Conservation (phyloP, 352 stramenopile species). For the Phytopythium mirpurense region DNA sequence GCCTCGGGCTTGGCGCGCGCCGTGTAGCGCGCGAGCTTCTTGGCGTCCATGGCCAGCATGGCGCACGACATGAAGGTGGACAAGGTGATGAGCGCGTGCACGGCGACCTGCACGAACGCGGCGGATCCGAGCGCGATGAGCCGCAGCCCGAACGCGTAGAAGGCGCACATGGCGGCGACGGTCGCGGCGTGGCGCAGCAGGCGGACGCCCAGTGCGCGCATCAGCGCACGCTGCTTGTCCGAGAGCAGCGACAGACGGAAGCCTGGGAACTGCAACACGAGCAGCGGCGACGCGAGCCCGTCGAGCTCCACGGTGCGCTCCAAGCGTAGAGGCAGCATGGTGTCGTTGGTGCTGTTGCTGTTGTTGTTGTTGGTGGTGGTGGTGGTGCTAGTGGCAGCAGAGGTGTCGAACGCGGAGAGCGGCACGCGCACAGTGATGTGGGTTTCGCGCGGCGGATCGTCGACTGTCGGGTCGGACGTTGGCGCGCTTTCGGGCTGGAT, state of each 20-base stretch:
- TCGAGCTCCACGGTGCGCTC: constrained; percentile 15
- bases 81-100: constrained; percentile 41
- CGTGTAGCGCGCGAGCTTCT: constrained; percentile 1
- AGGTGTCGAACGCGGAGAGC: constrained; percentile 1
- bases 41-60: constrained; percentile 27
- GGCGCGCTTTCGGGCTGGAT: not conserved
- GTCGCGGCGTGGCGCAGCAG: constrained; percentile 21
- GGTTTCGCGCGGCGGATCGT: constrained; percentile 2
- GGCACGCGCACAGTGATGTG: constrained; percentile 2
- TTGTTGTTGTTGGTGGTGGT: not conserved
- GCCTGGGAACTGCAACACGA: constrained; percentile 64
- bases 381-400: not conserved
- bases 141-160: constrained; percentile 22
- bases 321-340: constrained; percentile 10
- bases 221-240: constrained; percentile 7
- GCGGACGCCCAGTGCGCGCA: constrained; percentile 14
- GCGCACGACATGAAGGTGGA: constrained; percentile 42
- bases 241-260: constrained; percentile 39
- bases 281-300: constrained; percentile 26
- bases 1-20: not conserved
- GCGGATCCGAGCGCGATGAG: constrained; percentile 18
- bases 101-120: constrained; percentile 21
- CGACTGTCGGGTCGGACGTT: not conserved
- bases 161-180: constrained; percentile 20
- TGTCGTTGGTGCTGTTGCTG: not conserved